Evolutionary conservation across 2,329 filamentous ascomycete genomes (phyloP), one percentile per base, ranked within the genome.

Genomic region (Pyricularia sp.): DNA sequence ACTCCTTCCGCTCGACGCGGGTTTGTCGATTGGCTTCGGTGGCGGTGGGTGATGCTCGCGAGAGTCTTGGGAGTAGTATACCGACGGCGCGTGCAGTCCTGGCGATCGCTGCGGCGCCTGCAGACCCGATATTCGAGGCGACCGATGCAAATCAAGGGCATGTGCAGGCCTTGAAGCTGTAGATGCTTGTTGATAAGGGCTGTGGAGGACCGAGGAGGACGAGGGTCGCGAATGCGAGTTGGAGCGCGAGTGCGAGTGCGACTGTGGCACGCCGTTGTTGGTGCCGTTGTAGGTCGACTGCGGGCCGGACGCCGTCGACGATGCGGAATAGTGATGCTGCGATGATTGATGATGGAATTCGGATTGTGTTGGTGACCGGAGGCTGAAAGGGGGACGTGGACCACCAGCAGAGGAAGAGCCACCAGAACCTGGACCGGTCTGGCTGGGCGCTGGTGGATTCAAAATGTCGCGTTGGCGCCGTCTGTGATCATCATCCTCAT

Each of bases 341-440:
- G 71, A 72, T 50, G 70, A 71, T 42, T 68, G 66, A 67, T 72
- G 70, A 11, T 72, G 75, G 70, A 79, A 81, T 72, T 82, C 80
- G 72, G 79, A 71, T 71, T 81, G 81, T 66, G 82, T 81, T 71
- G 83, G 82, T 70, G 83, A 85, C 75, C 83, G 80, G 76, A 84
- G 77, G 75, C 77, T 81, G 76, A 85, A 84, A 70, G 81, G 79
- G 69, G 74, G 70, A 59, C 71, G 74, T 80, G 81, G 75, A 68
- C 65, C 26, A 65, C 70, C 58, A 33, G 65, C 9, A 58, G 42
- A 28, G 64, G 58, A 61, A 61, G 58, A 61, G 23, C 58, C 58
- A 61, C 58, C 58, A 61, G 58, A 61, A 61, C 58, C 63, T 26
- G 61, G 42, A 30, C 42, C 64, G 68, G 68, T 64, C 42, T 28